Conservation (phyloP, 306 rosid species). For the Myrica gale region DNA sequence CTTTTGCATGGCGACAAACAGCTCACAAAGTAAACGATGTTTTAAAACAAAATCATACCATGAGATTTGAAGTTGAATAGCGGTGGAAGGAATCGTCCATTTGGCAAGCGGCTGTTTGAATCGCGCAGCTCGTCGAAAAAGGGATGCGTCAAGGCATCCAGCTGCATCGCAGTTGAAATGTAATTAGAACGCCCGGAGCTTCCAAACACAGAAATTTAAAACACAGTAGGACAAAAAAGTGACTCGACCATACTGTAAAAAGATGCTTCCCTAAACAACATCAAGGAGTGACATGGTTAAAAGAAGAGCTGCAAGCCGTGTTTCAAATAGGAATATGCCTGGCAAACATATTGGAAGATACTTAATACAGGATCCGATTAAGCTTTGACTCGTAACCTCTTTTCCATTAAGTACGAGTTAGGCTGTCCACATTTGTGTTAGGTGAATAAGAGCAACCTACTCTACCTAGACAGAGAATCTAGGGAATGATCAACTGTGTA, state of each 20-base stretch:
- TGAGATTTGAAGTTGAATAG: conserved; percentile 87
- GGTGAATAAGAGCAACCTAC: not conserved
- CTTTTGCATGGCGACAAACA: not conserved
- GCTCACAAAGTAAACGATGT: not conserved
- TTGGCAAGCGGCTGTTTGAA: conserved; percentile 74
- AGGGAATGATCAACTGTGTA: not conserved
- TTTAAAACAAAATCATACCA: conserved; percentile 46
- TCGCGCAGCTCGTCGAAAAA: conserved; percentile 97
- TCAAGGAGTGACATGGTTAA: not conserved
- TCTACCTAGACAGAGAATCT: not conserved
- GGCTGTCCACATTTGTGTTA: not conserved
- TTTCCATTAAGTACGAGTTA: not conserved
- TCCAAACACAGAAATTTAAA: not conserved
- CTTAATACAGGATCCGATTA: not conserved
- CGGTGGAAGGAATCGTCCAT: conserved; percentile 95
- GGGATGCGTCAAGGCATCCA: conserved; percentile 88
- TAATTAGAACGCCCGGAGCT: not conserved
- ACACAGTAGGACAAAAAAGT: not conserved
- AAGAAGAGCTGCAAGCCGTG: not conserved
- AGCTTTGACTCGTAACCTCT: not conserved
- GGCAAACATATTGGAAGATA: not conserved
- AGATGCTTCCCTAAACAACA: not conserved
- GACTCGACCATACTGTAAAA: not conserved
- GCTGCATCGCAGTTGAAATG: conserved; percentile 41
- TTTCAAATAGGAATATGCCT: not conserved